Percentiles rank a stretch among this genome's conserved stretches.
These are phyloP conservation scores for Zasmidium cellare DNA, from an alignment of 2,329 filamentous ascomycete species.

Conservation along the genomic window DNA sequence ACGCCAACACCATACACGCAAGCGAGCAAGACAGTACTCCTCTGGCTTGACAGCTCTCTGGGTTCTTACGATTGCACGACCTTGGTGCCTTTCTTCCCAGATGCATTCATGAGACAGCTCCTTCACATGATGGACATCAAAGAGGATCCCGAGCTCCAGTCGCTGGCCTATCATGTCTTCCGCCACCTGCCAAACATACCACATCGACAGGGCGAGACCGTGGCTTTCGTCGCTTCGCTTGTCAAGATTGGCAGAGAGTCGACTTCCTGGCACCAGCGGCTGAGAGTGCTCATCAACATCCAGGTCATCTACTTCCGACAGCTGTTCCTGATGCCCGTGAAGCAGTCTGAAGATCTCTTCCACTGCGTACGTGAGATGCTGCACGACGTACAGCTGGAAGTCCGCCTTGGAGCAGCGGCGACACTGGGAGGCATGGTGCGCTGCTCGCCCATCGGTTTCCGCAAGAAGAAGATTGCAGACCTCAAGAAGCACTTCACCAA, in stretches of 20 bases:
- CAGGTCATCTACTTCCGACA: slow-evolving; percentile 98
- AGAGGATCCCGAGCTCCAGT: slow-evolving; percentile 93
- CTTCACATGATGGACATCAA: slow-evolving; percentile 99
- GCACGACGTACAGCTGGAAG: slow-evolving; percentile 86
- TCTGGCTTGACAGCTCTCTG: slow-evolving; percentile 90
- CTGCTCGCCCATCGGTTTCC: slow-evolving; percentile 80
- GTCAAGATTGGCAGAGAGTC: slow-evolving; percentile 85
- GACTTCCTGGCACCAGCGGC: slow-evolving; percentile 89
- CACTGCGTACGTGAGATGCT: slow-evolving; percentile 96
- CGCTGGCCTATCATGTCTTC: slow-evolving; percentile 94
- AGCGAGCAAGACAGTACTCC: slow-evolving; percentile 90
- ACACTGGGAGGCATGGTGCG: slow-evolving; percentile 97
- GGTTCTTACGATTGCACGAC: slow-evolving; percentile 91
- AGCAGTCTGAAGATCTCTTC: slow-evolving; percentile 79
- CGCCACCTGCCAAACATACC: slow-evolving; percentile 94
- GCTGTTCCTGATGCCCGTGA: slow-evolving; percentile 77
- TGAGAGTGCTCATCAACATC: slow-evolving; percentile 95
- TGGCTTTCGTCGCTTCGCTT: slow-evolving; percentile 78
- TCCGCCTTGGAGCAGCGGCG: slow-evolving; percentile 86
- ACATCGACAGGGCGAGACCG: slow-evolving; percentile 81
- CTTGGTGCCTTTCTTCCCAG: slow-evolving; percentile 86
- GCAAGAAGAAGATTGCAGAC: slow-evolving; percentile 72
- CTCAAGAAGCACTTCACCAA: slow-evolving; percentile 78
- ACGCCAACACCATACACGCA: slow-evolving; percentile 93
- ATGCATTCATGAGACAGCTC: slow-evolving; percentile 85